phyloP scores from a whole-genome alignment of 768 basidiomycete species.

The Galerina sulciceps region DNA sequence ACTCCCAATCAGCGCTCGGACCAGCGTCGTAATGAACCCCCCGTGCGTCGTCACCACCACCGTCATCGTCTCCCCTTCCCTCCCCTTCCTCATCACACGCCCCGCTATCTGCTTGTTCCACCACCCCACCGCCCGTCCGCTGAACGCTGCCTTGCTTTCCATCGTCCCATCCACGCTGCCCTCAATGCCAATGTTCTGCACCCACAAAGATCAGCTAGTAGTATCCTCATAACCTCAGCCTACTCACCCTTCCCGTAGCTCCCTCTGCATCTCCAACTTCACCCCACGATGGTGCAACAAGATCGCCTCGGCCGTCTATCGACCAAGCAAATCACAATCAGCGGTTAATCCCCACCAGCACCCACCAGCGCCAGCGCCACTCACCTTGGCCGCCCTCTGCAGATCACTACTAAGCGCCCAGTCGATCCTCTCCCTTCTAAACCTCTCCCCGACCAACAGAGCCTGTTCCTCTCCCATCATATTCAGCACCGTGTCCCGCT shows the following conservation, averaged over 20 bases:
- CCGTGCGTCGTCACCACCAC: conserved; percentile 73
- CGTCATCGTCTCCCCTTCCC: conserved; percentile 32
- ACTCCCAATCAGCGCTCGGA: conserved; percentile 49
- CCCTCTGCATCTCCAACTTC: conserved; percentile 43
- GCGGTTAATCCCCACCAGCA: background rate
- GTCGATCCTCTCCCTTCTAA: conserved; percentile 59
- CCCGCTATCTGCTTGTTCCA: conserved; percentile 53
- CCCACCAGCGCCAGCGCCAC: background rate
- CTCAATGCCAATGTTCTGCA: conserved; percentile 67
- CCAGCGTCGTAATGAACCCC: conserved; percentile 59
- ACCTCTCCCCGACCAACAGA: conserved; percentile 50
- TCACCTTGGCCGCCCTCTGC: conserved; percentile 65
- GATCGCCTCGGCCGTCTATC: conserved; percentile 71
- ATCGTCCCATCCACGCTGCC: conserved; percentile 42
- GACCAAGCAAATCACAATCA: conserved; percentile 6
- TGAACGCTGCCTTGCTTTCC: conserved; percentile 46
- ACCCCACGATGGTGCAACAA: conserved; percentile 55
- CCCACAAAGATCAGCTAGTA: background rate
- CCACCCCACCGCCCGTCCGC: conserved; percentile 59
- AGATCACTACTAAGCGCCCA: conserved; percentile 76
- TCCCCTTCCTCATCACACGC: conserved; percentile 3
- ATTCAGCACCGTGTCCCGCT: conserved; percentile 72
- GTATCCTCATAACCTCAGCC: too few relatives aligned
- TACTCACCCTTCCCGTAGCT: conserved; percentile 69
- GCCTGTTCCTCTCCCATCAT: conserved; percentile 65